phyloP scores from a whole-genome alignment of 2,329 filamentous ascomycete genomes.

The Fusarium hainanense region DNA sequence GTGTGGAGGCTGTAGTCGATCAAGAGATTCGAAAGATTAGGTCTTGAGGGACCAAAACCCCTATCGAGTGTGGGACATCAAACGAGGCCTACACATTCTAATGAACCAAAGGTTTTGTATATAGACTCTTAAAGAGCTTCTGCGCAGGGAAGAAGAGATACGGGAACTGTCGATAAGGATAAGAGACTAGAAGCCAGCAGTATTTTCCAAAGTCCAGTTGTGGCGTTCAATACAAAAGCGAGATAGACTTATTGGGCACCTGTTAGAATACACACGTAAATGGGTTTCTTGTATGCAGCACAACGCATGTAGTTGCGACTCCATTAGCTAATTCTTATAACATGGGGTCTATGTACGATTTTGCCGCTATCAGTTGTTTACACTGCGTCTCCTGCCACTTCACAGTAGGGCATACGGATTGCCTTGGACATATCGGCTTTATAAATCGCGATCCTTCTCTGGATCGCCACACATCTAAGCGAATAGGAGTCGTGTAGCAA shows the following conservation, averaged over 20 bases:
- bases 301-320: background rate
- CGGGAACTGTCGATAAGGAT: background rate
- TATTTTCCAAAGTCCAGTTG: background rate
- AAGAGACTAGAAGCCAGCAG: background rate
- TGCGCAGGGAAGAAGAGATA: background rate
- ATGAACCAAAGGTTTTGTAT: background rate
- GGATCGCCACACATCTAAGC: background rate
- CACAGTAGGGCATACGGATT: background rate
- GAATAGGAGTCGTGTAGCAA: background rate
- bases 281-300: background rate
- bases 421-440: background rate
- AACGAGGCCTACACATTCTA: background rate
- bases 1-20: constrained; percentile 39
- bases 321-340: background rate
- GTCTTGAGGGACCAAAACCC: constrained; percentile 25
- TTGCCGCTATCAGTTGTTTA: background rate
- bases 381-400: background rate
- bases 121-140: background rate
- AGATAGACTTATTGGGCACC: background rate
- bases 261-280: background rate
- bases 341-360: background rate
- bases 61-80: background rate
- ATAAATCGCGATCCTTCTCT: background rate
- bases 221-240: background rate
- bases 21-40: constrained; percentile 25